Conservation (phyloP, 768 basidiomycete species). For the Lactarius sp. region DNA sequence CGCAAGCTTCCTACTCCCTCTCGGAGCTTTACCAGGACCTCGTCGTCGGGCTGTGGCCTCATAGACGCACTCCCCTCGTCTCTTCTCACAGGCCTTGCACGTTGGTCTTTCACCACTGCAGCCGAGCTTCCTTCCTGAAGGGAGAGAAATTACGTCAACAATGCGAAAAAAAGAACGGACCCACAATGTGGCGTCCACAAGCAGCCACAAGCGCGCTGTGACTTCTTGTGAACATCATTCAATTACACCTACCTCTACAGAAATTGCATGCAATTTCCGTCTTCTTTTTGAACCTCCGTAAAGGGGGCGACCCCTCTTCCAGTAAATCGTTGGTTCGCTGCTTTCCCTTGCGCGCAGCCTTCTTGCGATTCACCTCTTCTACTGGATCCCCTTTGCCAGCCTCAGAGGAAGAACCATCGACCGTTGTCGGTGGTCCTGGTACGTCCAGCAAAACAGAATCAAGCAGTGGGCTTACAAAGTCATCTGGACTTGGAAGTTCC, state of each 20-base stretch:
- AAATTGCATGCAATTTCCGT: constrained; percentile 69
- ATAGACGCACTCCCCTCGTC: constrained; percentile 51
- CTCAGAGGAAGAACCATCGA: constrained; percentile 19
- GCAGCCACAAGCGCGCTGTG: constrained; percentile 16
- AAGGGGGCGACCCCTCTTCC: constrained; percentile 13
- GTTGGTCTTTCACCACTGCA: constrained; percentile 64
- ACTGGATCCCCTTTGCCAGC: constrained; percentile 13
- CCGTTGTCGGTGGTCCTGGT: constrained; percentile 8
- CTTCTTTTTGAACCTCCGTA: constrained; percentile 36
- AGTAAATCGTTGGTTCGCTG: constrained; percentile 1
- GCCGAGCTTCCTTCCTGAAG: constrained; percentile 63
- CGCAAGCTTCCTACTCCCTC: constrained; percentile 37
- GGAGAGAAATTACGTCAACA: constrained; percentile 12
- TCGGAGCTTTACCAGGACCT: constrained; percentile 71
- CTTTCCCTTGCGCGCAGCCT: constrained; percentile 12
- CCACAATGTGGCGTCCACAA: constrained; percentile 11
- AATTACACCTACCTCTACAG: constrained; percentile 55
- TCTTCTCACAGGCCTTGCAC: constrained; percentile 58
- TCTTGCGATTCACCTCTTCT: constrained; percentile 9
- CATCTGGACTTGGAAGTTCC: constrained; percentile 1
- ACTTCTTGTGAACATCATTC: constrained; percentile 7
- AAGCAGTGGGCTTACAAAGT: constrained; percentile 15
- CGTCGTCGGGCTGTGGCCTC: constrained; percentile 50
- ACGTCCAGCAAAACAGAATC: constrained; percentile 10
- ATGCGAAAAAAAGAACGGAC: constrained; percentile 6